phyloP scores from a whole-genome alignment of 176 grass and related monocot genomes.

The Cocos nucifera region DNA sequence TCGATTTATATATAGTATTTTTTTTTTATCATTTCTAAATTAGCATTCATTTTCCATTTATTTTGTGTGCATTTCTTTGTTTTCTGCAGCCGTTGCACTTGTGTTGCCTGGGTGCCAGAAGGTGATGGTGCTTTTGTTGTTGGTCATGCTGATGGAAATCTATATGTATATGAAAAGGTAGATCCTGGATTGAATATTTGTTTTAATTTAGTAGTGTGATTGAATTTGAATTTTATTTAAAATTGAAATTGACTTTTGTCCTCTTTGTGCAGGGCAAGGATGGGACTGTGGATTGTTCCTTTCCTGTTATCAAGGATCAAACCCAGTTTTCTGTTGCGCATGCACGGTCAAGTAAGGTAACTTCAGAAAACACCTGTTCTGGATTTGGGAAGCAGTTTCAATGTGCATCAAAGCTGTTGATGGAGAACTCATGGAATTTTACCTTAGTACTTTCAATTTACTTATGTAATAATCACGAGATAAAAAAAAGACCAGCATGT shows the following conservation, averaged over 20 bases:
- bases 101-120: slow-evolving; percentile 77
- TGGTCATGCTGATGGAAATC: slow-evolving; percentile 80
- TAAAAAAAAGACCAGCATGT: no score
- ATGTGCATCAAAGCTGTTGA: no score
- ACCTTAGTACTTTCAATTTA: no score
- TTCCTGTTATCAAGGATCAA: slow-evolving; percentile 81
- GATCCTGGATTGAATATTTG: slow-evolving; percentile 3
- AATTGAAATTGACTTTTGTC: background rate
- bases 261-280: slow-evolving; percentile 61
- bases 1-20: no score
- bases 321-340: slow-evolving; percentile 68
- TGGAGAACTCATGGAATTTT: no score
- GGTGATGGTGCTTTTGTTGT: slow-evolving; percentile 76
- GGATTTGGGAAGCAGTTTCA: no score
- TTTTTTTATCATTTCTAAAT: no score
- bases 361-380: no score
- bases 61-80: slow-evolving; percentile 2
- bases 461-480: no score
- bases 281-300: slow-evolving; percentile 83
- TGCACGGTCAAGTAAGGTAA: slow-evolving; percentile 92
- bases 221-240: background rate
- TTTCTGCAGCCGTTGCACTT: slow-evolving; percentile 68
- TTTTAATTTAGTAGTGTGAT: no score
- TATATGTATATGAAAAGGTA: slow-evolving; percentile 97
- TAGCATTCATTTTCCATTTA: no score